These are phyloP conservation scores for Helicostylum pulchrum DNA, from an alignment of 192 early-diverging fungal genomes.

Conservation along the genomic window DNA sequence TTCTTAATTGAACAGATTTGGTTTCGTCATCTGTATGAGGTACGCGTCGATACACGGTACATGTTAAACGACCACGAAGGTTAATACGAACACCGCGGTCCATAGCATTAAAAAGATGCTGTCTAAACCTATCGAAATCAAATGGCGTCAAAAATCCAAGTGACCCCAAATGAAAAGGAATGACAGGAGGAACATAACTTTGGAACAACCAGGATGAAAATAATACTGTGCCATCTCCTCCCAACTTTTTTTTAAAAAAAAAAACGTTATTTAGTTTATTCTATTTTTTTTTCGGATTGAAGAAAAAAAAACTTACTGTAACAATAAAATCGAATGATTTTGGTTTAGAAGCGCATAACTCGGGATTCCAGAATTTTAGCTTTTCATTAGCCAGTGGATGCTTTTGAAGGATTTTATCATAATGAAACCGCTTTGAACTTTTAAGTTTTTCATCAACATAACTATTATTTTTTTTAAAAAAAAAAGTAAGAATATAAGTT, in stretches of 20 bases:
- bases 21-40: slow-evolving; percentile 21
- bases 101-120: slow-evolving; percentile 43
- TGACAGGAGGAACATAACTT: slow-evolving; percentile 84
- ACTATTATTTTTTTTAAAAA: slow-evolving; percentile 10
- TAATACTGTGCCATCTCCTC: slow-evolving; percentile 92
- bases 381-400: slow-evolving; percentile 43
- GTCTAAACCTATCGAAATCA: slow-evolving; percentile 60
- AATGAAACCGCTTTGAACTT: slow-evolving; percentile 53
- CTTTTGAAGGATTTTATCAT: slow-evolving; percentile 35
- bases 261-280: not conserved
- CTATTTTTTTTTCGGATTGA: too few species aligned
- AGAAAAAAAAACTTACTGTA: slow-evolving; percentile 48
- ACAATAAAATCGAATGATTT: slow-evolving; percentile 86
- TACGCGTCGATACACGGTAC: slow-evolving; percentile 78
- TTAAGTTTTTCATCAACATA: slow-evolving; percentile 67
- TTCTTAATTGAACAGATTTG: slow-evolving; percentile 17
- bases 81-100: slow-evolving; percentile 79
- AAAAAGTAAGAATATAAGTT: not conserved
- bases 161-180: slow-evolving; percentile 92
- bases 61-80: slow-evolving; percentile 85
- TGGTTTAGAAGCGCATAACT: slow-evolving; percentile 62
- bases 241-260: slow-evolving; percentile 54
- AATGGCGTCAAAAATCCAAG: slow-evolving; percentile 94
- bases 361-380: slow-evolving; percentile 72
- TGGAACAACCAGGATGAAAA: slow-evolving; percentile 94